Conservation (phyloP, 208 protist species). For the Crithidia bombi region DNA sequence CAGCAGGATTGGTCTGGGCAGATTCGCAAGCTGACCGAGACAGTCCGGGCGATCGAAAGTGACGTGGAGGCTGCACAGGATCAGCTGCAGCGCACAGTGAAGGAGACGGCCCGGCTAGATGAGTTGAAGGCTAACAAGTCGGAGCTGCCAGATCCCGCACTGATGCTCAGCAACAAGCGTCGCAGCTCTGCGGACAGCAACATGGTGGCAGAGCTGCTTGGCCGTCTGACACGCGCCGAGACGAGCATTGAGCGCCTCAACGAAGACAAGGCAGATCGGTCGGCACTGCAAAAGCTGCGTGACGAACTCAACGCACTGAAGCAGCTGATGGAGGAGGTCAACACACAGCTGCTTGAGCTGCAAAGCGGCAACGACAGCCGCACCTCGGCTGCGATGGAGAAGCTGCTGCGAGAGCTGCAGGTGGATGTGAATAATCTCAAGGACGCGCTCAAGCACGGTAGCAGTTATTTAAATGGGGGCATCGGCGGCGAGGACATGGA, state of each 20-base stretch:
- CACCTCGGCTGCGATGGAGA: constrained; percentile 8
- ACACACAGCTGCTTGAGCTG: constrained; percentile 20
- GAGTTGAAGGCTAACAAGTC: constrained; percentile 60
- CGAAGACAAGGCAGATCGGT: constrained; percentile 73
- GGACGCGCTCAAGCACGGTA: constrained; percentile 31
- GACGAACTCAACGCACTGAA: constrained; percentile 70
- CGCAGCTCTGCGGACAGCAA: constrained; percentile 24
- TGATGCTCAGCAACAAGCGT: constrained; percentile 2
- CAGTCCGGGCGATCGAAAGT: constrained; percentile 41
- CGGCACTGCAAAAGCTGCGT: constrained; percentile 67
- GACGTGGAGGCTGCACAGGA: constrained; percentile 37
- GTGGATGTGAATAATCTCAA: constrained; percentile 56
- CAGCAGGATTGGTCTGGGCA: constrained; percentile 58
- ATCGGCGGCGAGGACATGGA: constrained; percentile 52
- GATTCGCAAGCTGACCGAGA: constrained; percentile 42
- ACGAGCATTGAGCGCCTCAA: constrained; percentile 42
- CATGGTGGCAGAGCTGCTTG: constrained; percentile 39
- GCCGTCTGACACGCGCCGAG: constrained; percentile 40
- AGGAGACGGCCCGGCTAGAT: constrained; percentile 47
- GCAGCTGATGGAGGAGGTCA: constrained; percentile 57
- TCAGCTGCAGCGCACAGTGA: constrained; percentile 25
- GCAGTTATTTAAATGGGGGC: constrained; percentile 13
- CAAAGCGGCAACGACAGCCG: constrained; percentile 15
- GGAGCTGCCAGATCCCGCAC: constrained; percentile 19
- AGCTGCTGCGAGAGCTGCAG: constrained; percentile 66